Percentiles rank a stretch among this genome's conserved stretches.
phyloP scores from a whole-genome alignment of 495 filamentous ascomycete species.

The Haplographium delicatum region DNA sequence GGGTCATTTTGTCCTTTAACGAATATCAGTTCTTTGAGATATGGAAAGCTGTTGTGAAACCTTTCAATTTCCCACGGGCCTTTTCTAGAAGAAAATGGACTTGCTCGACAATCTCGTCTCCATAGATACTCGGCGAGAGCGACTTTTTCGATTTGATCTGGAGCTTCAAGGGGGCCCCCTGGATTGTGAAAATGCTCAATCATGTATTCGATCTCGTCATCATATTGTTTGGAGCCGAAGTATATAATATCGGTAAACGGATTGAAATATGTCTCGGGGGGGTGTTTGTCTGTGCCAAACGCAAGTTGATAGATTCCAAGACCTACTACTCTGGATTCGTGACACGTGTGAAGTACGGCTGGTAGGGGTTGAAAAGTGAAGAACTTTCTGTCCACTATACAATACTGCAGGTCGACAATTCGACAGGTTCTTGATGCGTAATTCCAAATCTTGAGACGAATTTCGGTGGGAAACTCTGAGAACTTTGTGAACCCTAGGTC shows the following conservation, averaged over 20 bases:
- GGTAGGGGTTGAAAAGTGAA: not conserved
- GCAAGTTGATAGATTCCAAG: slow-evolving; percentile 1
- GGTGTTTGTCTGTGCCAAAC: slow-evolving; percentile 2
- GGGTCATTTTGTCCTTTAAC: not conserved
- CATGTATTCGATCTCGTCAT: not conserved
- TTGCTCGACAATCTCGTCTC: not conserved
- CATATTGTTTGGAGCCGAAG: slow-evolving; percentile 6
- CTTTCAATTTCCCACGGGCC: not conserved
- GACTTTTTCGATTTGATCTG: slow-evolving; percentile 6
- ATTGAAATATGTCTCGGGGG: slow-evolving; percentile 7
- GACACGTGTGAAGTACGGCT: not conserved
- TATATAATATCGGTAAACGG: slow-evolving; percentile 7
- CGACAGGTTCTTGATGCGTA: not conserved
- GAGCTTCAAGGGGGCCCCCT: not conserved
- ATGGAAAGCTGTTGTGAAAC: not conserved
- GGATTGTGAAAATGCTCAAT: slow-evolving; percentile 1
- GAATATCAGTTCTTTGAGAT: slow-evolving; percentile 6
- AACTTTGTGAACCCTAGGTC: slow-evolving; percentile 3
- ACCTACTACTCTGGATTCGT: slow-evolving; percentile 3
- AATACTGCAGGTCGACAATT: slow-evolving; percentile 4
- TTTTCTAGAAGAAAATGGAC: not conserved
- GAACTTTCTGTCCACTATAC: slow-evolving; percentile 1
- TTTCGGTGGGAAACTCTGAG: slow-evolving; percentile 5
- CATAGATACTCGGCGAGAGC: slow-evolving; percentile 10
- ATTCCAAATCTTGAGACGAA: slow-evolving; percentile 12